Percentiles rank a stretch among this genome's conserved stretches.
Evolutionary conservation across 2,329 filamentous ascomycete genomes (phyloP).

Genomic region (Monilinia aucupariae): DNA sequence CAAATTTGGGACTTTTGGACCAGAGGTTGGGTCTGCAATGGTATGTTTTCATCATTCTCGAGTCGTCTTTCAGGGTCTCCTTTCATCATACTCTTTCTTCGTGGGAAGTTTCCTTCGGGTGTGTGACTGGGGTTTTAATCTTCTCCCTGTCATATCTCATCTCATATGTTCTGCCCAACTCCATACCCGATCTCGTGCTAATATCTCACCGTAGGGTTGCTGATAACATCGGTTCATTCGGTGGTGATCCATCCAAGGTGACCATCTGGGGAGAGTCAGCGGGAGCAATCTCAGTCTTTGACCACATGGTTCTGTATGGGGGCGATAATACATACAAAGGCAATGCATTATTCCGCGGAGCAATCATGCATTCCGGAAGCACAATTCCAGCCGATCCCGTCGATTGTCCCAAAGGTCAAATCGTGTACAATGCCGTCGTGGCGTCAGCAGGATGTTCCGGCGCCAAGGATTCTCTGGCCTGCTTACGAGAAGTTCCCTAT

Average conservation of each 20-base stretch:
- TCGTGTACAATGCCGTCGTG: slow-evolving; percentile 58
- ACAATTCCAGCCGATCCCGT: slow-evolving; percentile 57
- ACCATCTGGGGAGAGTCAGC: slow-evolving; percentile 47
- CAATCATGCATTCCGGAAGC: slow-evolving; percentile 71
- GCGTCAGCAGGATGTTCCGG: slow-evolving; percentile 55
- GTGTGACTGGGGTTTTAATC: too few relatives aligned
- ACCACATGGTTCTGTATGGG: slow-evolving; percentile 70
- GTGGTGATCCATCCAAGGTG: slow-evolving; percentile 49
- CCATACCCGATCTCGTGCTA: background rate
- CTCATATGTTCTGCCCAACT: too few relatives aligned
- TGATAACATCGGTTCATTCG: slow-evolving; percentile 71
- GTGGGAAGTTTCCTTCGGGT: background rate
- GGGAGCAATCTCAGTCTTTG: slow-evolving; percentile 65
- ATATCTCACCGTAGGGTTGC: slow-evolving; percentile 41
- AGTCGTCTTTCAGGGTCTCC: background rate
- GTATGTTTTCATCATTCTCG: slow-evolving; percentile 32
- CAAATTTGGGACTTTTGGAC: slow-evolving; percentile 68
- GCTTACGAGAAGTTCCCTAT: slow-evolving; percentile 58
- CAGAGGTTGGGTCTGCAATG: slow-evolving; percentile 68
- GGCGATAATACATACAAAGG: slow-evolving; percentile 71
- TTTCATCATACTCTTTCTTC: background rate
- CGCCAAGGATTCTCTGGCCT: slow-evolving; percentile 54
- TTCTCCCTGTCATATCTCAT: background rate
- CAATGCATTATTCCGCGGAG: slow-evolving; percentile 66
- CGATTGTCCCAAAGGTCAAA: slow-evolving; percentile 61